These are phyloP conservation scores for Croton setiger DNA, from an alignment of 441 rosid genomes.

Conservation along the genomic window DNA sequence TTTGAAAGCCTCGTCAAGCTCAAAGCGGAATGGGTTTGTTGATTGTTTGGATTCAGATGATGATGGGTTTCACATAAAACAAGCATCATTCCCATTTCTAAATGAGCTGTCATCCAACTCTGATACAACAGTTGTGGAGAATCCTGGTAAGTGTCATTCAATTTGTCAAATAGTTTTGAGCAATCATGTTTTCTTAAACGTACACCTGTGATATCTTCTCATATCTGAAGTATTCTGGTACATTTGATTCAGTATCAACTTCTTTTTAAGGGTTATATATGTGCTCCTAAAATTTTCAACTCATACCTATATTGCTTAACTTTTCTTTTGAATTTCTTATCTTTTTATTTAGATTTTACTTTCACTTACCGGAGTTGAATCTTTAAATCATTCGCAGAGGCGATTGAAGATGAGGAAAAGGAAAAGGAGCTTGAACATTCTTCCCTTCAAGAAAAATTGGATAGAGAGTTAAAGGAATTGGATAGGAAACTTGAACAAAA, in stretches of 20 bases:
- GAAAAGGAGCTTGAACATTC: slow-evolving; percentile 92
- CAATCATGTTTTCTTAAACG: neutral
- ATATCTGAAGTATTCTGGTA: neutral
- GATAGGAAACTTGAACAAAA: slow-evolving; percentile 85
- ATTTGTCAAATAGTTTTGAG: neutral
- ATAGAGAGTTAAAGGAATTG: slow-evolving; percentile 83
- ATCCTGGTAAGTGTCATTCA: slow-evolving; percentile 44
- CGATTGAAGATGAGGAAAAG: slow-evolving; percentile 60
- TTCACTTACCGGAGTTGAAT: neutral
- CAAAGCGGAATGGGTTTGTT: slow-evolving; percentile 37
- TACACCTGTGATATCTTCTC: neutral
- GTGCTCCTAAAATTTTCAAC: neutral
- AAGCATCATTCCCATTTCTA: slow-evolving; percentile 50
- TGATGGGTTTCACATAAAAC: slow-evolving; percentile 48
- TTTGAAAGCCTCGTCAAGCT: slow-evolving; percentile 42
- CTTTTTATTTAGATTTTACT: neutral
- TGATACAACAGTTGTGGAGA: slow-evolving; percentile 45
- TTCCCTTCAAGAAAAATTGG: slow-evolving; percentile 84
- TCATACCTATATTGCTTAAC: neutral
- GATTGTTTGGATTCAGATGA: slow-evolving; percentile 58
- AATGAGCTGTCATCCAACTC: slow-evolving; percentile 50
- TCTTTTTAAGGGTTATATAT: neutral
- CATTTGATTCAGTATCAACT: neutral
- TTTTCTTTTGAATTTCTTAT: neutral
- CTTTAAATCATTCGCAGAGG: slow-evolving; percentile 46